Base-by-base conservation (phyloP, 495 filamentous ascomycete species). In the Rhypophila decipiens region DNA sequence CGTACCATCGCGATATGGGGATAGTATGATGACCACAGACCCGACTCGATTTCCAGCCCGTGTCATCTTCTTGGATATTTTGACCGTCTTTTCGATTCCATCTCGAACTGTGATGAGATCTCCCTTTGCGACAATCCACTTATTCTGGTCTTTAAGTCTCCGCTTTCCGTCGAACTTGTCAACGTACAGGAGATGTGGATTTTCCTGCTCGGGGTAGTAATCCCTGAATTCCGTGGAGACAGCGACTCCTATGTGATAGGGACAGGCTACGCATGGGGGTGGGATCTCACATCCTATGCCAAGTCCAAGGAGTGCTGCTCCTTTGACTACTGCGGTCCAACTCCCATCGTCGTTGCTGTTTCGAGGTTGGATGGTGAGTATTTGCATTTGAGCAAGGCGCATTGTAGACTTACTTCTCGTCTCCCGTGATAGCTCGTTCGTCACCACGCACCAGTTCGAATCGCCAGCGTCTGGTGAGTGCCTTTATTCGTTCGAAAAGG, bases 71-170 rank as follows among this genome's bases (percentile, higher is more conserved):
- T 19, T 43, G 22, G 36, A 23, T 7, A 56, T 1, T 34, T 39
- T 51, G 39, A 51, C 13, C 3, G 1, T 44, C 39, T 44, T 15
- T 15, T 38, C 22, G 15, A 44, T 44, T 3, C 12, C 27, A 10
- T 50, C 33, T 2, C 39, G n/a, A 3, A 13, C 19, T 2, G 39
- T 24, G 42, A 55, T 46, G 10, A 55, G 24, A 23, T 55, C 52
- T 5, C 52, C 52, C 37, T 47, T 46, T 5, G 18, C 22, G 22
- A 31, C 35, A 1, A 55, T 4, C 47, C 52, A 55, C 22, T 55
- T 22, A 24, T 46, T 42, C n/a, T 50, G 41, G 33, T 46, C 23
- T 8, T 27, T 39, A 0, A 37, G 17, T 7, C 41, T 42, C 18
- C 10, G 8, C 10, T 17, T 22, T 1, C 24, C 11, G 41, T 50